Evolutionary conservation across 352 stramenopile species (phyloP).

Genomic region (Halophytophthora batemanensis): DNA sequence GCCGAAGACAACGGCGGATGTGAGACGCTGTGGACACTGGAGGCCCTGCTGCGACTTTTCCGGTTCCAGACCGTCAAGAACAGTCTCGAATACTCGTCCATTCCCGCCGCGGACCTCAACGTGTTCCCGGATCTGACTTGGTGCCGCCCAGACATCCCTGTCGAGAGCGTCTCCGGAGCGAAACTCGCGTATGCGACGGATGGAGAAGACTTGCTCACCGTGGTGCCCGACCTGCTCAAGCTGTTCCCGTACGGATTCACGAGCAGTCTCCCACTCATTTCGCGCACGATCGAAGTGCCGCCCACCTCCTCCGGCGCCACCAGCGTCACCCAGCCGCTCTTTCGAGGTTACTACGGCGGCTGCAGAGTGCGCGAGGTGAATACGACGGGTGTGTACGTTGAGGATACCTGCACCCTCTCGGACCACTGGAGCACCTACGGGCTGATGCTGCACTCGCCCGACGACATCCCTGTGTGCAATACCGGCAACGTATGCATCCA

Average conservation of each 20-base stretch:
- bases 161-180: not conserved
- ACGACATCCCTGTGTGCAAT: slow-evolving; percentile 1
- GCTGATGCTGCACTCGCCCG: slow-evolving; percentile 1
- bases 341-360: slow-evolving; percentile 1
- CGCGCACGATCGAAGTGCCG: not conserved
- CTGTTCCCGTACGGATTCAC: slow-evolving; percentile 2
- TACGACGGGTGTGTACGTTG: slow-evolving; percentile 1
- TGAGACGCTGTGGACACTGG: slow-evolving; percentile 1
- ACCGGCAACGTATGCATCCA: slow-evolving; percentile 2
- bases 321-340: slow-evolving; percentile 1
- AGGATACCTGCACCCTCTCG: not conserved
- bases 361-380: slow-evolving; percentile 4
- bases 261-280: not conserved
- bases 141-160: slow-evolving; percentile 1
- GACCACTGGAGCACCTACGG: slow-evolving; percentile 3
- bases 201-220: not conserved
- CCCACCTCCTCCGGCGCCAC: not conserved
- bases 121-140: slow-evolving; percentile 7
- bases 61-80: slow-evolving; percentile 4
- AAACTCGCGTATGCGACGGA: not conserved
- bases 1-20: not conserved
- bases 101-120: slow-evolving; percentile 2
- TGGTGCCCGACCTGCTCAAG: slow-evolving; percentile 1
- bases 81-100: slow-evolving; percentile 3
- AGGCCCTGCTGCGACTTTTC: slow-evolving; percentile 2